phyloP scores from a whole-genome alignment of 1,284 basidiomycete species.

The Papiliotrema terrestris region DNA sequence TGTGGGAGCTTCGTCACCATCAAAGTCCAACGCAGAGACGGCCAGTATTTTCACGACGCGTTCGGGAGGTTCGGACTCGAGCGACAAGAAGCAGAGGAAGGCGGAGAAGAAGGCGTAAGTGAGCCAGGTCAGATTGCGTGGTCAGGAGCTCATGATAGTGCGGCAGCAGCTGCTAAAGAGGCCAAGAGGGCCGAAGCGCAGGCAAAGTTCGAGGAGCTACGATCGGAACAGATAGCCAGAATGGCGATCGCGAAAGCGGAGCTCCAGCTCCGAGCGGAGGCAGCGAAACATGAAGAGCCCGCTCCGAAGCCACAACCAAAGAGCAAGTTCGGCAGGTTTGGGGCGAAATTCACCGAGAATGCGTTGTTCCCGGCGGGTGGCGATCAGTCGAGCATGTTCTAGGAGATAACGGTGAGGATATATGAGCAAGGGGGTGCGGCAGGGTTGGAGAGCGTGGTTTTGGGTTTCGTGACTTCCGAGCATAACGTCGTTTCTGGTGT shows the following conservation, averaged over 20 bases:
- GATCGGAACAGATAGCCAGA: constrained; percentile 33
- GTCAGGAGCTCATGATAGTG: background rate
- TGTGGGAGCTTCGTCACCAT: too few species aligned
- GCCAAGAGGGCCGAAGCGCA: constrained; percentile 28
- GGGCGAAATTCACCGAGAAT: constrained; percentile 26
- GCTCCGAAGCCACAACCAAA: constrained; percentile 10
- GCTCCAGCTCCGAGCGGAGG: constrained; percentile 24
- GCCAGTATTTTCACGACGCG: constrained; percentile 12
- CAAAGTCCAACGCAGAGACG: too few species aligned
- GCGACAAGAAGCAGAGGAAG: constrained; percentile 24
- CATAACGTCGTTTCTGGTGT: too few species aligned
- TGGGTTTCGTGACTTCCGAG: too few species aligned
- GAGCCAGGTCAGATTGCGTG: background rate
- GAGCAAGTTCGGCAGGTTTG: constrained; percentile 28
- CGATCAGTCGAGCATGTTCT: constrained; percentile 26
- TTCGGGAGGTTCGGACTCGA: constrained; percentile 26
- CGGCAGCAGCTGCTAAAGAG: constrained; percentile 24
- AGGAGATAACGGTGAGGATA: too few species aligned
- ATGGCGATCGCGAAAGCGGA: constrained; percentile 27
- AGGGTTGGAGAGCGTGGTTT: too few species aligned
- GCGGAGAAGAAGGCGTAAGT: constrained; percentile 31
- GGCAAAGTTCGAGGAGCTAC: constrained; percentile 36
- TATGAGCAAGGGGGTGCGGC: too few species aligned
- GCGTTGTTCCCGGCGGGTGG: constrained; percentile 27
- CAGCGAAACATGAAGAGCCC: constrained; percentile 9